These are phyloP conservation scores for Diaporthe eres DNA, from an alignment of 2,329 filamentous ascomycete genomes.

Conservation along the genomic window DNA sequence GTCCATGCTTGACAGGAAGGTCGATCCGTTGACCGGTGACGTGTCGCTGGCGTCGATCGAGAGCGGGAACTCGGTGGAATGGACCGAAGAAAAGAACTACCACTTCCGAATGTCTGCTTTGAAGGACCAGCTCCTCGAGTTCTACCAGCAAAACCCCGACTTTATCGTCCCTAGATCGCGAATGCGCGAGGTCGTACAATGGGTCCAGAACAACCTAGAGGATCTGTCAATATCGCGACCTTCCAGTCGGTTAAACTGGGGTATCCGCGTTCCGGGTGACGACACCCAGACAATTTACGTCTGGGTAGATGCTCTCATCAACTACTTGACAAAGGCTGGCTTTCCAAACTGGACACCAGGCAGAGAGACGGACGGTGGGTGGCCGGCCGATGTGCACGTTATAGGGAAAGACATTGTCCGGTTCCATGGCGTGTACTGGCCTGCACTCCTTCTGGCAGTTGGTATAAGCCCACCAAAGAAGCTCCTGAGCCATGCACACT, in stretches of 20 bases:
- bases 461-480: slow-evolving; percentile 83
- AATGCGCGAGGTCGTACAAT: slow-evolving; percentile 83
- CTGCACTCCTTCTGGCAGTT: slow-evolving; percentile 92
- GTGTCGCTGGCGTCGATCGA: slow-evolving; percentile 88
- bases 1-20: slow-evolving; percentile 77
- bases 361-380: slow-evolving; percentile 73
- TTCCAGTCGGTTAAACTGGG: slow-evolving; percentile 83
- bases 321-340: slow-evolving; percentile 90
- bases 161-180: slow-evolving; percentile 82
- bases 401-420: slow-evolving; percentile 97
- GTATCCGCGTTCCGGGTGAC: slow-evolving; percentile 89
- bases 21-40: slow-evolving; percentile 85
- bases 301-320: slow-evolving; percentile 96
- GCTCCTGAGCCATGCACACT: slow-evolving; percentile 92
- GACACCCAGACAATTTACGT: slow-evolving; percentile 93
- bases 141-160: slow-evolving; percentile 82
- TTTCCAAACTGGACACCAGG: slow-evolving; percentile 83
- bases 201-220: slow-evolving; percentile 82
- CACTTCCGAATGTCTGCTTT: slow-evolving; percentile 93
- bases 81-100: slow-evolving; percentile 94
- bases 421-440: slow-evolving; percentile 99
- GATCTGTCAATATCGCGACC: slow-evolving; percentile 94
- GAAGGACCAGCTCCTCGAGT: slow-evolving; percentile 80
- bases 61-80: slow-evolving; percentile 94
- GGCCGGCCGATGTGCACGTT: slow-evolving; percentile 93